A percentile compares a stretch with the other conserved stretches of the same genome.
These are phyloP conservation scores for Sclerotiophoma versabilis DNA, from an alignment of 2,329 filamentous ascomycete genomes.

Conservation along the genomic window DNA sequence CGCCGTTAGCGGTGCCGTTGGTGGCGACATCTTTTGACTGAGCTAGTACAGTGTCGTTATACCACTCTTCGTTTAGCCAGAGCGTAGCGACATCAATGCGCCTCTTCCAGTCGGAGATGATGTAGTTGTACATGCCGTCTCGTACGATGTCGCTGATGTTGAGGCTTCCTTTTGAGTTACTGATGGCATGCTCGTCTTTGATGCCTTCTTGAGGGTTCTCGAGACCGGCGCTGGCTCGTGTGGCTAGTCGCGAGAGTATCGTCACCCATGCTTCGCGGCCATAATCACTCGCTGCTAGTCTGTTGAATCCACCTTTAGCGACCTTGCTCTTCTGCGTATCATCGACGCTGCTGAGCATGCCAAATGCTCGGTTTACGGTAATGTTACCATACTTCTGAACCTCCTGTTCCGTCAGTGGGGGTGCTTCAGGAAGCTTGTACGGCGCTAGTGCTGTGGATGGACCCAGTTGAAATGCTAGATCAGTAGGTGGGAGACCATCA, in stretches of 20 bases:
- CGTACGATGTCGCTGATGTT: constrained; percentile 75
- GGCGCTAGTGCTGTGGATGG: constrained; percentile 63
- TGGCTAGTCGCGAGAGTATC: constrained; percentile 83
- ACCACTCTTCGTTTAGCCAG: constrained; percentile 98
- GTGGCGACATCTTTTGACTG: constrained; percentile 37
- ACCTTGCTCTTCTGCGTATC: constrained; percentile 63
- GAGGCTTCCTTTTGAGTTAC: constrained; percentile 37
- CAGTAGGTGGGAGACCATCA: constrained; percentile 70
- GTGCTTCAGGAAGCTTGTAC: constrained; percentile 81
- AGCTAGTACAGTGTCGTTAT: constrained; percentile 75
- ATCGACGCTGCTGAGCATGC: constrained; percentile 76
- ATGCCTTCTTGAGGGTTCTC: constrained; percentile 70
- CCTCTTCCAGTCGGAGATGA: constrained; percentile 89
- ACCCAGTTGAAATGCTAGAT: constrained; percentile 53
- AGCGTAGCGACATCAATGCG: constrained; percentile 89
- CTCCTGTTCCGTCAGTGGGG: constrained; percentile 73
- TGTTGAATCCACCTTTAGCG: constrained; percentile 73
- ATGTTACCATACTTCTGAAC: constrained; percentile 76
- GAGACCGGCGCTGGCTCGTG: constrained; percentile 75
- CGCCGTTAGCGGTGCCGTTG: constrained; percentile 54
- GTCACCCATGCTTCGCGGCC: constrained; percentile 92
- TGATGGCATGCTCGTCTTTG: constrained; percentile 62
- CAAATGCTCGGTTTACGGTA: constrained; percentile 78
- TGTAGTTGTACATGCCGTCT: constrained; percentile 80
- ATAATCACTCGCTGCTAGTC: constrained; percentile 82